phyloP scores from a whole-genome alignment of 495 filamentous ascomycete genomes.

The Letharia lupina region DNA sequence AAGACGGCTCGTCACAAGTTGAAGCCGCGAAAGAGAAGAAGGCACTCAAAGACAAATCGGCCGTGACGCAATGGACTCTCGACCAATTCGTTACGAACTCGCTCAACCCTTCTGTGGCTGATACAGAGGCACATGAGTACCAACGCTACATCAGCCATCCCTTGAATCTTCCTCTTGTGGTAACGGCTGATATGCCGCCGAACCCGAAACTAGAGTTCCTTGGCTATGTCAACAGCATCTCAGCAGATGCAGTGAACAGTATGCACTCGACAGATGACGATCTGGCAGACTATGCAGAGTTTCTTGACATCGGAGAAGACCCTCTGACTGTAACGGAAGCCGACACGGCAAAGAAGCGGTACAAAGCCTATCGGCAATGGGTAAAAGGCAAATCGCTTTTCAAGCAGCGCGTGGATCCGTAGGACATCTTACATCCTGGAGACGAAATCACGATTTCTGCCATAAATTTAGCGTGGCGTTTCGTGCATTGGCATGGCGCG shows the following conservation, averaged over 20 bases:
- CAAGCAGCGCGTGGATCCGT: constrained; percentile 72
- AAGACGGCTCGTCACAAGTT: not conserved
- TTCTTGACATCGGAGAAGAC: constrained; percentile 67
- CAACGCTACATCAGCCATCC: constrained; percentile 86
- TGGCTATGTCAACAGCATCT: constrained; percentile 55
- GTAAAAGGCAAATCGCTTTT: constrained; percentile 85
- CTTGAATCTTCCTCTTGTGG: constrained; percentile 77
- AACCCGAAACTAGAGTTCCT: constrained; percentile 57
- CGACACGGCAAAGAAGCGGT: constrained; percentile 81
- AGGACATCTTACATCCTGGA: constrained; percentile 7
- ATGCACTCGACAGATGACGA: constrained; percentile 53
- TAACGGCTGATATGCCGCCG: constrained; percentile 57
- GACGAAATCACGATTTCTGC: not conserved
- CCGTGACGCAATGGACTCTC: constrained; percentile 74
- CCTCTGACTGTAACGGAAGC: constrained; percentile 80
- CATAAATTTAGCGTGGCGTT: constrained; percentile 10
- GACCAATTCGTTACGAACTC: constrained; percentile 73
- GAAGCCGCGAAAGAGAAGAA: constrained; percentile 22
- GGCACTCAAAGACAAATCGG: constrained; percentile 48
- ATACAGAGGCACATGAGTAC: constrained; percentile 75
- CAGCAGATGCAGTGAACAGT: constrained; percentile 29
- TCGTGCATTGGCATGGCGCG: not conserved
- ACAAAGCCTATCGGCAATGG: constrained; percentile 94
- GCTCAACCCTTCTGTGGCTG: constrained; percentile 67
- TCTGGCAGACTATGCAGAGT: constrained; percentile 62